Evolutionary conservation across 1,284 basidiomycete genomes (phyloP), one percentile per base, ranked within the genome.

Genomic region (Tylopilus sp.): DNA sequence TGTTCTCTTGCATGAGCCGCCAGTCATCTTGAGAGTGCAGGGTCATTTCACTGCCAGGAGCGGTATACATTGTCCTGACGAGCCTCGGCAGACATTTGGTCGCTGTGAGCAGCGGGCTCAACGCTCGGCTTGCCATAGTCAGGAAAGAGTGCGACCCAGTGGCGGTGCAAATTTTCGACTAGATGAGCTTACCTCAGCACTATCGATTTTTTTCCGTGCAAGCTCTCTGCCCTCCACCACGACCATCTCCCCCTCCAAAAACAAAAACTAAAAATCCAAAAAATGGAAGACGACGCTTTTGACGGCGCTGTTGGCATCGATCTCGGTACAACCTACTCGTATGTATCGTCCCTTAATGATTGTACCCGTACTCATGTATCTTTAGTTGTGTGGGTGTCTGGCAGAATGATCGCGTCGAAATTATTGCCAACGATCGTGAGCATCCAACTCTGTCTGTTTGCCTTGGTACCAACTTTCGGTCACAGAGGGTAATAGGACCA

Each of bases 391-490:
- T 96, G 63, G 94, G 92, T 80, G 91, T 95, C 67, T 95, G 92
- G 94, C 91, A 94, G 79, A 94, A 96, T 73, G 94, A 96, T 82
- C 91, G 93, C 67, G 94, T 96, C 67, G 94, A 95, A 77, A 96
- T 97, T 79, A 96, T 96, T 71, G 91, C 93, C 78, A 95, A 95
- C 70, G 92, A 91, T 77, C 88, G 88, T 90, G 63, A 71, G 87
- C 77, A 53, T 49, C 36, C 38, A 50, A 28, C 46, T 45, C 20
- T 39, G 35, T 34, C 40, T 50, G 31, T 52, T 51, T 7, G 7
- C 6, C n/a, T 18, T 51, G 20, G 48, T 55, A 41, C 41, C 18
- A 42, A 49, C 33, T n/a, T 7, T 35, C 46, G 37, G 39, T 50
- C 54, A 43, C 66, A 91, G 91, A 96, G 89, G 95, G 94, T 69